Conservation (phyloP, 164 flowering plant genomes). For the Brasenia schreberi region DNA sequence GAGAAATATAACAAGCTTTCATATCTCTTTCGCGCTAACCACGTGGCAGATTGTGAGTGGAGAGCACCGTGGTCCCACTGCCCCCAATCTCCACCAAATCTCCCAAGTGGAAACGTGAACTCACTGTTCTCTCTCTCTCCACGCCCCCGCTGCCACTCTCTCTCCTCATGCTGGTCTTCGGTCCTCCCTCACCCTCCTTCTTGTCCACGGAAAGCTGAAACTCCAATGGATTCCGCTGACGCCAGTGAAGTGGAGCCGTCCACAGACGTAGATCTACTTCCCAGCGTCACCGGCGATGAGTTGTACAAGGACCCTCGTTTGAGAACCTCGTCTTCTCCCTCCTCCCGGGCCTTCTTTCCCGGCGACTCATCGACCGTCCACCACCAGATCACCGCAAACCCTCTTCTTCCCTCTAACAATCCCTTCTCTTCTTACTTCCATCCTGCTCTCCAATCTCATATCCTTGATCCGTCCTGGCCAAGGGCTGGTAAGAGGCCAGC, state of each 20-base stretch:
- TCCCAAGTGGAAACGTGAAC: constrained; percentile 1
- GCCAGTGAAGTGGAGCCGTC: constrained; percentile 7
- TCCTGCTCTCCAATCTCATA: constrained; percentile 14
- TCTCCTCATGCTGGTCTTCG: background rate
- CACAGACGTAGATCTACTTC: constrained; percentile 15
- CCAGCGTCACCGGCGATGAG: constrained; percentile 37
- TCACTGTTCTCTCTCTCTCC: background rate
- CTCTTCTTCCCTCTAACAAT: constrained; percentile 19
- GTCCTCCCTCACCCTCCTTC: too few species aligned
- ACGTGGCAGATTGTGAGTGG: background rate
- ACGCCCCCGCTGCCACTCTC: constrained; percentile 1
- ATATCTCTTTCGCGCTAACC: too few species aligned
- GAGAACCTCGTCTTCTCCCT: constrained; percentile 24
- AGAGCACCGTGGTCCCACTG: background rate
- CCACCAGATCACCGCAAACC: too few species aligned
- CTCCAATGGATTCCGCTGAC: constrained; percentile 47
- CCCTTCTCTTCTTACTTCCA: constrained; percentile 18
- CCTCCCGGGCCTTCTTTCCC: constrained; percentile 8
- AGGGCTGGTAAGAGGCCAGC: constrained; percentile 2
- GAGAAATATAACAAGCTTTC: too few species aligned
- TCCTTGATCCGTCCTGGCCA: constrained; percentile 40
- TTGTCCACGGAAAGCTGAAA: too few species aligned
- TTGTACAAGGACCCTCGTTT: constrained; percentile 33
- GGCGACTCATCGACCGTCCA: background rate
- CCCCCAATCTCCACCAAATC: background rate